Conservation (phyloP, 768 basidiomycete species). For the Tylopilus balloui region DNA sequence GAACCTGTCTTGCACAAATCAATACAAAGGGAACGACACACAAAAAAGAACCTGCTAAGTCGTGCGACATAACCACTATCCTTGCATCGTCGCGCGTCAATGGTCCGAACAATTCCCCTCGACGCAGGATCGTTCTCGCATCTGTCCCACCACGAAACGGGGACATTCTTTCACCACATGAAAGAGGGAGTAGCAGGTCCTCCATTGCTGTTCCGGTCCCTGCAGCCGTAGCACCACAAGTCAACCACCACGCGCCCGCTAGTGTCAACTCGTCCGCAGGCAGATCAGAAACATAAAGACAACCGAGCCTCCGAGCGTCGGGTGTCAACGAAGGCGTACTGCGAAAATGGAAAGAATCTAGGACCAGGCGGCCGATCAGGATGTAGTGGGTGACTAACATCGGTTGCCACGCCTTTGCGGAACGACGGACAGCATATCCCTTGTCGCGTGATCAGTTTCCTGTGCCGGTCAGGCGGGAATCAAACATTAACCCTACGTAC, state of each 20-base stretch:
- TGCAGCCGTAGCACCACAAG: not conserved
- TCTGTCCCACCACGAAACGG: conserved; percentile 21
- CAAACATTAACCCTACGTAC: conserved; percentile 3
- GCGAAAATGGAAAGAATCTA: conserved; percentile 9
- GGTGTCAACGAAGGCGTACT: conserved; percentile 8
- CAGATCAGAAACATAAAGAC: conserved; percentile 11
- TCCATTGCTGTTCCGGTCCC: not conserved
- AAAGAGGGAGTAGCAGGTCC: not conserved
- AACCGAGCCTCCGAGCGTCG: conserved; percentile 10
- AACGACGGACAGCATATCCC: conserved; percentile 16
- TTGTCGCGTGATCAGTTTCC: not conserved
- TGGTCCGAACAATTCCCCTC: conserved; percentile 3
- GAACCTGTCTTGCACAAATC: conserved; percentile 13
- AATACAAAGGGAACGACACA: not conserved
- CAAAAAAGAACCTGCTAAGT: not conserved
- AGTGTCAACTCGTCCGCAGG: conserved; percentile 7
- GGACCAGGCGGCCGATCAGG: not conserved
- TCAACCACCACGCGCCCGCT: conserved; percentile 7
- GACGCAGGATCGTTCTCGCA: conserved; percentile 22
- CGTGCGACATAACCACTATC: not conserved
- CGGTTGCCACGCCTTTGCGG: conserved; percentile 17
- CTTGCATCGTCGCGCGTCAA: conserved; percentile 10
- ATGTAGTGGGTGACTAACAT: not conserved
- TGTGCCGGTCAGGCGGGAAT: not conserved
- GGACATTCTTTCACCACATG: not conserved